Evolutionary conservation across 306 rosid species (phyloP).

Genomic region (Betula pendula): DNA sequence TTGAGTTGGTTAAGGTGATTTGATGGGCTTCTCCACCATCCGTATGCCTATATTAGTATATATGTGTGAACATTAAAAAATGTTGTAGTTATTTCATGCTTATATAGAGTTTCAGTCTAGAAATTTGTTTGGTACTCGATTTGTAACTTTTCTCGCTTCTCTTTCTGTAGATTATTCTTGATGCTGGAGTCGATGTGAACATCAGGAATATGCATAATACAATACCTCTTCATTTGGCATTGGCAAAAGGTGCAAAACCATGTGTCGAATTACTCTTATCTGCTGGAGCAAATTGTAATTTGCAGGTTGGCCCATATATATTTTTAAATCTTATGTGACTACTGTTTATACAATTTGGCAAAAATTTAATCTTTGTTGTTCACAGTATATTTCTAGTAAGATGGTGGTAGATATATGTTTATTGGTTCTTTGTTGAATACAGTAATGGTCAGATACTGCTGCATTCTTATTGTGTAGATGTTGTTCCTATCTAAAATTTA

Average conservation of each 20-base stretch:
- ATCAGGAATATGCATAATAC: conserved; percentile 86
- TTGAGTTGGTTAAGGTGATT: conserved; percentile 82
- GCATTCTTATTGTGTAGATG: no score
- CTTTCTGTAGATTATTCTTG: conserved; percentile 67
- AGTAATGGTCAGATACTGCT: no score
- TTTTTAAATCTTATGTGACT: not conserved
- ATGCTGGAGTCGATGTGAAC: conserved; percentile 91
- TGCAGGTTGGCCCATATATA: conserved; percentile 62
- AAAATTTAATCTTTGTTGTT: not conserved
- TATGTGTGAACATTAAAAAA: not conserved
- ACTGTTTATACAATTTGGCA: not conserved
- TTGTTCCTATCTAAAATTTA: no score
- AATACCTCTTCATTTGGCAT: conserved; percentile 91
- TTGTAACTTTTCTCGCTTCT: not conserved
- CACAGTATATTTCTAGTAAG: not conserved
- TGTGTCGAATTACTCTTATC: conserved; percentile 86
- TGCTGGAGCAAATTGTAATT: conserved; percentile 86
- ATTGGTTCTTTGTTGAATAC: no score
- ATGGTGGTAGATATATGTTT: not conserved
- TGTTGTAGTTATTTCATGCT: conserved; percentile 9
- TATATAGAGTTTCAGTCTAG: not conserved
- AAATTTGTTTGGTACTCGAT: not conserved
- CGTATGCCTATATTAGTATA: not conserved
- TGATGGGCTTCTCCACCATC: conserved; percentile 17
- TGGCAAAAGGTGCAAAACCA: conserved; percentile 96